Percentiles rank a stretch among this genome's conserved stretches.
Evolutionary conservation across 345 rosid species (phyloP).

Genomic region (Aquilaria malaccensis): DNA sequence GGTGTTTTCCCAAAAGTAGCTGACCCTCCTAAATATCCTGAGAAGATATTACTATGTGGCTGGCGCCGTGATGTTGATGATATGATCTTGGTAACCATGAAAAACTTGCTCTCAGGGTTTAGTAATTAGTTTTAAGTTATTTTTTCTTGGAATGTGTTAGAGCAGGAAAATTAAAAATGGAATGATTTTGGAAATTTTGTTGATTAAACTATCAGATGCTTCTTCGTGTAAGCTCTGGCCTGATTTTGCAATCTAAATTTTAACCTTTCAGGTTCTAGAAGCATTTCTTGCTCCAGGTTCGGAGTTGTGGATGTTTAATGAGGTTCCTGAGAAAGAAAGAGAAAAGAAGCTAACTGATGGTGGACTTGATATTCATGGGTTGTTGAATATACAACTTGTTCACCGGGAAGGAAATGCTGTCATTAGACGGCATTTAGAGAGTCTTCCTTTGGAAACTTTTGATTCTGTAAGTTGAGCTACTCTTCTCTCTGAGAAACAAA

Average conservation of each 20-base stretch:
- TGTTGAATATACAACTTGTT: constrained; percentile 65
- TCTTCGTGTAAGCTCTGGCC: constrained; percentile 3
- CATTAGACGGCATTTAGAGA: constrained; percentile 75
- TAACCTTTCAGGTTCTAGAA: constrained; percentile 60
- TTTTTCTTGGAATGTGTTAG: background rate
- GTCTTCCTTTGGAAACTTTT: constrained; percentile 81
- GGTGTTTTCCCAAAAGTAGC: constrained; percentile 46
- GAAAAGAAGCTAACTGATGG: constrained; percentile 73
- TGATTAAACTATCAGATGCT: background rate
- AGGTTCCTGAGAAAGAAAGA: constrained; percentile 78
- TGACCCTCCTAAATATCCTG: constrained; percentile 89
- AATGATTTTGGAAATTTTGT: background rate
- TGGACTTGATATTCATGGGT: constrained; percentile 52
- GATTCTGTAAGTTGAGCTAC: constrained; percentile 73
- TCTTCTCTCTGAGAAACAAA: background rate
- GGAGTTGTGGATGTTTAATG: constrained; percentile 93
- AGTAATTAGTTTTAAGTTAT: constrained; percentile 1
- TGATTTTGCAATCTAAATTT: constrained; percentile 8
- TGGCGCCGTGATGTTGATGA: constrained; percentile 98
- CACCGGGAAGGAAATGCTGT: constrained; percentile 88
- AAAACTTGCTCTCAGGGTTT: background rate
- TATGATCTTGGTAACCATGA: constrained; percentile 69
- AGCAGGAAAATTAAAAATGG: background rate
- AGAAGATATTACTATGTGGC: constrained; percentile 84
- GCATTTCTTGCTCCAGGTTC: constrained; percentile 89